These are phyloP conservation scores for Bipolaris cookei DNA, from an alignment of 2,329 filamentous ascomycete species.

Conservation along the genomic window DNA sequence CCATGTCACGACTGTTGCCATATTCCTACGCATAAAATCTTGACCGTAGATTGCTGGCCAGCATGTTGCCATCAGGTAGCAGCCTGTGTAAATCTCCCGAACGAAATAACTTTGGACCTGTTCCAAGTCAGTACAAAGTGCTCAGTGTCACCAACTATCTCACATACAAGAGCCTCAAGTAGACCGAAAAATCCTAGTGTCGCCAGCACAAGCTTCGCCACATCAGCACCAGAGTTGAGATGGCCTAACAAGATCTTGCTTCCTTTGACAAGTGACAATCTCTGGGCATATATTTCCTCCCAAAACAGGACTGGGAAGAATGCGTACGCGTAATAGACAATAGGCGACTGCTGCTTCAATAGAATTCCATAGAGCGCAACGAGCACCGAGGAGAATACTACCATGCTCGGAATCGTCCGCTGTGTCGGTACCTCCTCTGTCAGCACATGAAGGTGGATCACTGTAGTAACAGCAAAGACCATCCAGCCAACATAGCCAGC, in stretches of 20 bases:
- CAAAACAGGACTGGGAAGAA: slow-evolving; percentile 94
- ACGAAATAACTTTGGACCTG: slow-evolving; percentile 92
- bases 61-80: slow-evolving; percentile 75
- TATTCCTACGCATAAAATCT: slow-evolving; percentile 72
- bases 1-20: slow-evolving; percentile 72
- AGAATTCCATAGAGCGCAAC: slow-evolving; percentile 79
- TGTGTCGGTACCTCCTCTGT: slow-evolving; percentile 70
- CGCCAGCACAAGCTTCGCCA: slow-evolving; percentile 68
- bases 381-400: slow-evolving; percentile 78
- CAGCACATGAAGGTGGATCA: slow-evolving; percentile 86
- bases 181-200: slow-evolving; percentile 71
- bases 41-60: slow-evolving; percentile 81
- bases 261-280: slow-evolving; percentile 72
- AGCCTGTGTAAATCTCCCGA: slow-evolving; percentile 81
- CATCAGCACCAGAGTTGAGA: slow-evolving; percentile 65
- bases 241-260: slow-evolving; percentile 72
- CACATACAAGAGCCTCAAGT: slow-evolving; percentile 71
- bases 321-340: slow-evolving; percentile 87
- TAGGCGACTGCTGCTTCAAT: slow-evolving; percentile 76
- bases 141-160: background rate
- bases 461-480: slow-evolving; percentile 85
- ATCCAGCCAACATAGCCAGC: slow-evolving; percentile 95
- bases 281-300: slow-evolving; percentile 88
- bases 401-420: slow-evolving; percentile 64
- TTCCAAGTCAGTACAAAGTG: slow-evolving; percentile 5